Conservation (phyloP, 148 eudicot species). For the Camellia japonica region DNA sequence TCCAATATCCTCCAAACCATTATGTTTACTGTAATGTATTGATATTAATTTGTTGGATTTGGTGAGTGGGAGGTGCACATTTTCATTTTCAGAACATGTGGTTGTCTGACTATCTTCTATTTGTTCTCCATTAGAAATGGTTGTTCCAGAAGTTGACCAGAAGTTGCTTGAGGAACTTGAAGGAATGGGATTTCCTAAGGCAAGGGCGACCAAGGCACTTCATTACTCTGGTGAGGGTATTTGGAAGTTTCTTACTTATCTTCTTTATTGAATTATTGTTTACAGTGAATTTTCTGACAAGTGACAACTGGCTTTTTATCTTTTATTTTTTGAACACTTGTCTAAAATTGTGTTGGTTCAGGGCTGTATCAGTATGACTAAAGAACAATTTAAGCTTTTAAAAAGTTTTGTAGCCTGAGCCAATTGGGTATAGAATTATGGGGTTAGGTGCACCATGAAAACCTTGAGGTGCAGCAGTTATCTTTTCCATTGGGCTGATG, state of each 20-base stretch:
- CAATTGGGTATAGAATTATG: neutral
- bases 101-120: neutral
- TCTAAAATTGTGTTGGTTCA: neutral
- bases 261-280: neutral
- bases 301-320: neutral
- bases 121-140: slow-evolving; percentile 60
- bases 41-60: neutral
- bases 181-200: slow-evolving; percentile 83
- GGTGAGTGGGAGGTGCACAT: neutral
- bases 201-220: slow-evolving; percentile 78
- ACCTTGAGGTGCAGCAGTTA: neutral
- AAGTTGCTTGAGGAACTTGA: slow-evolving; percentile 76
- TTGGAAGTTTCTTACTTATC: neutral
- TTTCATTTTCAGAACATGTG: neutral
- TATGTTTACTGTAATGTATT: neutral
- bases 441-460: neutral
- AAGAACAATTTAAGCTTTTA: neutral
- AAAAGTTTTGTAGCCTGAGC: neutral
- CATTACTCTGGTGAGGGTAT: slow-evolving; percentile 69
- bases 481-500: neutral
- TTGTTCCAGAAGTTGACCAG: slow-evolving; percentile 84
- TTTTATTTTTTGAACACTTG: neutral
- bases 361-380: neutral
- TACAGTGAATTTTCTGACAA: neutral
- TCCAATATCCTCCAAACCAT: neutral